Evolutionary conservation across 176 grass and related monocot species (phyloP), one percentile per base, ranked within the genome.

Genomic region (Pontederia crassipes): DNA sequence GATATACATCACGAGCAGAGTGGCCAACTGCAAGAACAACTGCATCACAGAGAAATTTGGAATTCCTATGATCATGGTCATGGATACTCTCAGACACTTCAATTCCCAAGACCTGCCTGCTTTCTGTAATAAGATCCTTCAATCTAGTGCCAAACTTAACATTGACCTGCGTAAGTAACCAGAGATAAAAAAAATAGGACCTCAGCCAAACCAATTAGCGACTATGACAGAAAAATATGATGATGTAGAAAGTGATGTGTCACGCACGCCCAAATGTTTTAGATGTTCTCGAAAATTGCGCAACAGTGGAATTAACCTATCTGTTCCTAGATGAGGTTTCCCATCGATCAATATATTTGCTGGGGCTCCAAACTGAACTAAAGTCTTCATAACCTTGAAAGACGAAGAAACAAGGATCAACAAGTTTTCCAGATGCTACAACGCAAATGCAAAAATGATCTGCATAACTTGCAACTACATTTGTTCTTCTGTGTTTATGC

Each of bases 21-120:
- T 97, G 92, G 28, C 92, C 92, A 69, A 91, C 74, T 75, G 92
- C 92, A 69, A 97, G 66, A 70, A 97, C 76, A 73, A 97, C 92
- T 28, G 80, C 86, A 78, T 97, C 92, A 52, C 74, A 90, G 74
- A 76, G 60, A 78, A 97, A 71, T 46, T 82, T 80, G 46, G 87
- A 58, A 65, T 75, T 67, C 51, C 66, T 70, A 88, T 71, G 78
- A 84, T 67, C 83, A 49, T 65, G 75, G 54, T 57, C 79, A 62
- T 65, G 59, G 76, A 67, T 73, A 57, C 81, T 52, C 73, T 83
- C 76, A 72, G 83, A 88, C 59, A 88, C 79, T 55, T 83, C 49
- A 70, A 97, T 74, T 78, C 87, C 92, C 75, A 84, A 76, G 67
- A 97, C 86, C 46, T 80, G 72, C 59, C 74, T 68, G 27, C 77